Base-by-base conservation (phyloP, 2,329 filamentous ascomycete genomes). In the Pseudomassariella vexata region DNA sequence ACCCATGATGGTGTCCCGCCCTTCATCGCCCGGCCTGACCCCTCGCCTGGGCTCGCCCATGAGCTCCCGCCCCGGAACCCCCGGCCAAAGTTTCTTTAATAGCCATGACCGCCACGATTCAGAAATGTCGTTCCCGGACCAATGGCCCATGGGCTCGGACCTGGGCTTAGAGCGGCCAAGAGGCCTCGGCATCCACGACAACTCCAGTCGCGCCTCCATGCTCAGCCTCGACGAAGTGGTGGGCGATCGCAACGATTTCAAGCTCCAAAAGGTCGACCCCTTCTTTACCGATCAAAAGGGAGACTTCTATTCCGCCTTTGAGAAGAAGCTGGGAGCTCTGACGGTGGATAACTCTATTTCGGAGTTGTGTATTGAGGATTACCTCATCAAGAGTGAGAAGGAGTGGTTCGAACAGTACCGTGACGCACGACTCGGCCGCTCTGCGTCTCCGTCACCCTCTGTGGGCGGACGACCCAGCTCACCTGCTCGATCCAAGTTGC, bases 281-380 rank as follows among this genome's bases (percentile, higher is more conserved):
- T 78, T 76, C 57, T 83, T 83, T 57, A 80, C 72, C 5, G 79
- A 82, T 48, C 68, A 70, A 28, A 75, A 66, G 20, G 77, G 76
- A 19, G 65, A 77, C 39, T 82, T 76, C 51, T 76, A 73, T 41
- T 63, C 62, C 38, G 64, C 59, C 2, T 82, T 80, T 40, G 70
- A 75, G 36, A 66, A 69, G 50, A 71, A 65, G 46, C 63, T 82
- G 2, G 68, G 73, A 19, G 52, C 55, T 2, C 57, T 82, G n/a
- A 55, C 47, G 38, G 80, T 76, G 0, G 68, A 74, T 38, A 65
- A 58, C 2, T n/a, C n/a, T n/a, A n/a, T n/a, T n/a, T n/a, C n/a
- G n/a, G 61, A 70, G 19, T 58, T 81, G 7, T 82, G 78, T 47
- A 79, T 82, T 35, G 78, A 82, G 44, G 67, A 76, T 24, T 82